Evolutionary conservation across 768 basidiomycete species (phyloP).

Genomic region (Kwoniella shandongensis): DNA sequence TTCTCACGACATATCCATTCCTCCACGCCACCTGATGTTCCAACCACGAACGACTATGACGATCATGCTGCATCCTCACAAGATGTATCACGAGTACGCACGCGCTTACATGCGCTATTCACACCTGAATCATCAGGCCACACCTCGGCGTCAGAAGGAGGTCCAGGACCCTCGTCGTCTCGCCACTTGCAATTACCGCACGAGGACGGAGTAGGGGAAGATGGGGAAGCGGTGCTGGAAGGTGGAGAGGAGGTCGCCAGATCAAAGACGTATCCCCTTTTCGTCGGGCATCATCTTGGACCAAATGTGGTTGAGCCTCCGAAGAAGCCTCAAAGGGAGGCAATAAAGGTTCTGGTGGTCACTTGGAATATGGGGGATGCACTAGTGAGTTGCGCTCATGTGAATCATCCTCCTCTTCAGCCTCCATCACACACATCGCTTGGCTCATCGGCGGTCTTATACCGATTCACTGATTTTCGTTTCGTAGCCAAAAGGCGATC

Average conservation of each 20-base stretch:
- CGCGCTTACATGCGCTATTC: constrained; percentile 5
- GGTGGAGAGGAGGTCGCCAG: constrained; percentile 1
- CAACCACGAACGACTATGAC: too few species aligned
- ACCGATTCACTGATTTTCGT: neutral
- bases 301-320: constrained; percentile 7
- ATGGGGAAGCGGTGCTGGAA: neutral
- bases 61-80: neutral
- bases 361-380: constrained; percentile 54
- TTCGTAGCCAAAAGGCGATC: constrained; percentile 50
- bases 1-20: too few species aligned
- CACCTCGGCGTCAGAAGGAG: neutral
- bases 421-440: neutral
- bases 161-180: neutral
- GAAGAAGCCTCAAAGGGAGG: constrained; percentile 30
- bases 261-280: constrained; percentile 3
- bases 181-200: neutral
- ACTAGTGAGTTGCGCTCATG: constrained; percentile 28
- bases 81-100: constrained; percentile 1
- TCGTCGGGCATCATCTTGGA: neutral
- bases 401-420: neutral
- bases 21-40: too few species aligned
- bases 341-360: constrained; percentile 49
- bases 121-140: neutral
- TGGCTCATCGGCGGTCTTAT: neutral
- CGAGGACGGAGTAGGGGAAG: neutral